A percentile compares a stretch with the other conserved stretches of the same genome.
Conservation (phyloP, 768 basidiomycete species). For the Cyclocybe aegerita region DNA sequence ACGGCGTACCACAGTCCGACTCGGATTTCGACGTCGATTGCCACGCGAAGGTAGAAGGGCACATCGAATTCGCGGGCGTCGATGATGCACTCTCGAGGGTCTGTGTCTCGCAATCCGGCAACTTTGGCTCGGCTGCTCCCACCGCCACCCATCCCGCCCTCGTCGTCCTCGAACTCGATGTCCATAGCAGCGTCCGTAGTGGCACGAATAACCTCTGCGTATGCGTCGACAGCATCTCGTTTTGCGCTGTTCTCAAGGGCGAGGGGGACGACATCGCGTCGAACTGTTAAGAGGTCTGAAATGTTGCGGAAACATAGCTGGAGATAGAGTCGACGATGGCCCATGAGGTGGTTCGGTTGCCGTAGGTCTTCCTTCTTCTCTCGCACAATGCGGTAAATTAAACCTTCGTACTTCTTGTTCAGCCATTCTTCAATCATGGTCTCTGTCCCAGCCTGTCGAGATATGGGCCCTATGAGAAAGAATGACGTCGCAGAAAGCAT, state of each 20-base stretch:
- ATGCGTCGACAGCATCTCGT: constrained; percentile 93
- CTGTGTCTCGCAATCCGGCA: constrained; percentile 51
- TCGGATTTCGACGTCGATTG: constrained; percentile 97
- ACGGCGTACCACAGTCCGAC: constrained; percentile 98
- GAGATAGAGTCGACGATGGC: constrained; percentile 87
- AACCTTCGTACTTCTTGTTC: constrained; percentile 88
- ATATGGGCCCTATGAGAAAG: constrained; percentile 2
- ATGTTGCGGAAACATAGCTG: constrained; percentile 91
- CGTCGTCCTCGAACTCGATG: constrained; percentile 64
- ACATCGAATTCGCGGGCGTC: constrained; percentile 97
- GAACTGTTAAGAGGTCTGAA: constrained; percentile 84
- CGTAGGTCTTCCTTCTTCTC: constrained; percentile 92
- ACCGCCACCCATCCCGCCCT: constrained; percentile 43
- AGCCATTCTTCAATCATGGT: constrained; percentile 94
- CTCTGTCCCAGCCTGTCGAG: constrained; percentile 74
- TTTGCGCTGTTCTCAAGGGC: constrained; percentile 90
- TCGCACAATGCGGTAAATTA: constrained; percentile 75
- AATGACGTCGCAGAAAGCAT: constrained; percentile 17
- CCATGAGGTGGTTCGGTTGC: constrained; percentile 94
- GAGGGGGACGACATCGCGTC: constrained; percentile 86
- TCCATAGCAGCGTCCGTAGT: constrained; percentile 68
- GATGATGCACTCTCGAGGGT: constrained; percentile 90
- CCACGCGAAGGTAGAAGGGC: constrained; percentile 96
- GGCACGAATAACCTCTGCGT: constrained; percentile 91
- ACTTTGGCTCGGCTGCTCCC: constrained; percentile 29